These are phyloP conservation scores for Meyerozyma athensensis DNA, from an alignment of 1,139 yeast species.

Conservation along the genomic window DNA sequence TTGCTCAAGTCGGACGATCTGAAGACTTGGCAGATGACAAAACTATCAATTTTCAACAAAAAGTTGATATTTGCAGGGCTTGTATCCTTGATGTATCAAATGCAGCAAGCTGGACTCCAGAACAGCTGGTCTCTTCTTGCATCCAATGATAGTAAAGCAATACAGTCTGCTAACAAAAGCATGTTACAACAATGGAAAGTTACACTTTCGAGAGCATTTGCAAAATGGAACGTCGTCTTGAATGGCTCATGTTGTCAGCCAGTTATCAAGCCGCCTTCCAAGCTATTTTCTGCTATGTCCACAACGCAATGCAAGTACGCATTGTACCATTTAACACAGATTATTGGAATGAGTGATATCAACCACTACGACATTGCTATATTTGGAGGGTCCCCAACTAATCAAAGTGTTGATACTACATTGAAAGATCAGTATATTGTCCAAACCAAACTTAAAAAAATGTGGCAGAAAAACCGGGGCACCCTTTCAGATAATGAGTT, in stretches of 20 bases:
- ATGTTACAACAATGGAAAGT: constrained; percentile 15
- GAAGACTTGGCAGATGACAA: not conserved
- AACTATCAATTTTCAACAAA: constrained; percentile 9
- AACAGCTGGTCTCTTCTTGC: constrained; percentile 9
- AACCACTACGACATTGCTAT: constrained; percentile 76
- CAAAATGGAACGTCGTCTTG: constrained; percentile 18
- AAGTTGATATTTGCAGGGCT: constrained; percentile 12
- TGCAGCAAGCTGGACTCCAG: constrained; percentile 15
- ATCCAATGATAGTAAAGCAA: constrained; percentile 3
- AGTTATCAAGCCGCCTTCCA: constrained; percentile 9
- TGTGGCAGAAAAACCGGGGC: constrained; percentile 35
- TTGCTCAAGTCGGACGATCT: constrained; percentile 21
- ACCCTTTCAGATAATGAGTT: constrained; percentile 23
- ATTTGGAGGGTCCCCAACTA: constrained; percentile 76
- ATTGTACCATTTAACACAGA: constrained; percentile 68
- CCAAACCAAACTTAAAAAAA: constrained; percentile 43
- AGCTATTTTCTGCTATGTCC: constrained; percentile 13
- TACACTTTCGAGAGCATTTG: constrained; percentile 18
- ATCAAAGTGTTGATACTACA: constrained; percentile 71
- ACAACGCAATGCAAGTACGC: constrained; percentile 18
- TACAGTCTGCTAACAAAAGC: constrained; percentile 4
- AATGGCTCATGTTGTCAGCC: constrained; percentile 10
- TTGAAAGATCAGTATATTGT: constrained; percentile 50
- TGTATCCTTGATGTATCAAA: constrained; percentile 13
- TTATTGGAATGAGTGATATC: constrained; percentile 56